Evolutionary conservation across 139 green algal genomes (phyloP), one percentile per base, ranked within the genome.

Genomic region (Astrephomene gubernaculifera): DNA sequence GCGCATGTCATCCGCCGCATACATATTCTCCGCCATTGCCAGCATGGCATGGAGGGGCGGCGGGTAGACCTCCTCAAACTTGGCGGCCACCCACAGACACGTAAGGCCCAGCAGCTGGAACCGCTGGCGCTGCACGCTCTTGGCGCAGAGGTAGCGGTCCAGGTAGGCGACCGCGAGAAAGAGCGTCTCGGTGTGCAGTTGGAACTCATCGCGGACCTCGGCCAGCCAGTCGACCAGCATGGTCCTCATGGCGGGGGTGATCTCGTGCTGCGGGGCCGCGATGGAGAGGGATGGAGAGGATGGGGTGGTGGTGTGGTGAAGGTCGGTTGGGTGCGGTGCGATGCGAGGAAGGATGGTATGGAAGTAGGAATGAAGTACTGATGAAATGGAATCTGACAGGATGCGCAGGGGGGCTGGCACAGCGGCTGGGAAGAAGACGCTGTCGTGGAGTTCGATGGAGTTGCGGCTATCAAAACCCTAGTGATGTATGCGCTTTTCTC

Each of bases 51-150:
- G 88, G 22, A 97, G 84, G 41, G 92, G 83, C 21, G 95, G 96
- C 14, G 96, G 90, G 74, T 97, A 96, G 41, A 98, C 97, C 90
- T 99, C 97, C 89, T 98, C 95, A 68, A 97, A 99, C 87, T 99
- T 99, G 79, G 95, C 89, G 2, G 97, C 97, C 27, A 99, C 82
- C 72, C 97, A 94, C 91, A 99, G 96, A 89, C 89, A 95, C 12
- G 96, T 91, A 19, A 99, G 88, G 39, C 96, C 96, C 44, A 99
- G 87, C 8, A 88, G 85, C 73, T 89, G 85, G 10, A 92, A 97
- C 95, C 91, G 97, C 93, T 84, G 96, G 2, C 67, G 67, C 1
- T 25, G 21, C 36, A 86, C 94, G 71, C 95, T 96, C 81, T 97
- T 97, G 68, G 91, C 85, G 12, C 92, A 93, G 60, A 98, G 85